Evolutionary conservation across 2,329 filamentous ascomycete genomes (phyloP), one percentile per base, ranked within the genome.

Genomic region (Grosmannia serpens): DNA sequence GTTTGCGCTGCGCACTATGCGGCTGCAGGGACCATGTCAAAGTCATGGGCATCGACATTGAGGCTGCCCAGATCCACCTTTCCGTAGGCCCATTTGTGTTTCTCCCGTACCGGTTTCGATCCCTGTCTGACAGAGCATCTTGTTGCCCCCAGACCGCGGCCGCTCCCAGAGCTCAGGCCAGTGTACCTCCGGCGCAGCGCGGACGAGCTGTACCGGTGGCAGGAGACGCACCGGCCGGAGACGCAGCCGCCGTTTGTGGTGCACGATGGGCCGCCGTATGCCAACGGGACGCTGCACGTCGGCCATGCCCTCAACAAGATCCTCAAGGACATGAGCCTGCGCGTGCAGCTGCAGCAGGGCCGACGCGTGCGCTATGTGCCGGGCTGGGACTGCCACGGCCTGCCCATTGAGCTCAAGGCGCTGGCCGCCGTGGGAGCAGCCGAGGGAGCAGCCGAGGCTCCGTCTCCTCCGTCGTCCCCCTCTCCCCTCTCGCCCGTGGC

Each of bases 281-380:
- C 94, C 63, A 99, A 99, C 74, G 94, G 94, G 17, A 82, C 81
- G 51, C 80, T 99, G 11, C 94, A 99, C 68, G 84, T 95, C 61
- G 94, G 94, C 3, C 94, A 99, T 76, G 91, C 94, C 41, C 76
- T 99, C 68, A 99, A 99, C 73, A 99, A 99, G 74, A 87, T 97
- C 65, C 78, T 96, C 60, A 99, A 99, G 76, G 94, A 99, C 72
- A 88, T 97, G 67, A 89, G 95, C 62, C 79, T 91, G 65, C 83
- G 94, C 47, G 84, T 87, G 61, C 85, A 96, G 73, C 75, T 97
- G 61, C 84, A 88, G 61, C 81, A 86, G 67, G 94, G 89, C 22
- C 85, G 82, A 64, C 79, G 83, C 62, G 85, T 97, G 38, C 78
- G 84, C 46, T 99, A 95, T 68, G 78, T 91, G 20, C 94, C 94